A percentile compares a stretch with the other conserved stretches of the same genome.
Conservation (phyloP, 441 rosid genomes). For the Eugenia klotzschiana region DNA sequence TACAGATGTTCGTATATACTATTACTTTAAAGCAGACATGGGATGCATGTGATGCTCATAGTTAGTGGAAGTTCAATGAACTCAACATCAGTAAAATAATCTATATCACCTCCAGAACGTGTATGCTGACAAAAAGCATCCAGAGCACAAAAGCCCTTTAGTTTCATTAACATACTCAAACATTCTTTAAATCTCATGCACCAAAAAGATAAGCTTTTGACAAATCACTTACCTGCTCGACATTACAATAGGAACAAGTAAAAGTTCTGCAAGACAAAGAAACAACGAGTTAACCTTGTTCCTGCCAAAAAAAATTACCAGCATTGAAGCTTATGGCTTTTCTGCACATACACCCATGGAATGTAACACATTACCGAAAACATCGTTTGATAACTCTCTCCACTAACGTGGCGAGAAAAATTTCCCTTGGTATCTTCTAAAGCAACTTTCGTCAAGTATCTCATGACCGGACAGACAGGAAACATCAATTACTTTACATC, state of each 20-base stretch:
- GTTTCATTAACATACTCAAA: background rate
- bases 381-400: background rate
- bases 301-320: background rate
- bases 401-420: background rate
- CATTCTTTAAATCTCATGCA: background rate
- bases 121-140: background rate
- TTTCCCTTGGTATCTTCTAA: background rate
- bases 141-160: background rate
- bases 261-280: background rate
- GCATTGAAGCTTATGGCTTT: background rate
- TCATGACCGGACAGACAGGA: background rate
- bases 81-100: background rate
- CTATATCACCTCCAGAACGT: background rate
- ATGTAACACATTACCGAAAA: background rate
- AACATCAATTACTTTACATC: background rate
- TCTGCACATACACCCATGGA: background rate
- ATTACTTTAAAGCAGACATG: background rate
- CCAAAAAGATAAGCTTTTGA: background rate
- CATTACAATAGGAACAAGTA: slow-evolving; percentile 1
- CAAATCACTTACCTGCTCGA: slow-evolving; percentile 5
- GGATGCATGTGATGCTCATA: background rate
- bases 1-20: background rate
- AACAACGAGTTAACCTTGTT: background rate
- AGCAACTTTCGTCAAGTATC: background rate
- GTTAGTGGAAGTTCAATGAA: background rate